phyloP scores from a whole-genome alignment of 495 filamentous ascomycete genomes.

The Elaphomyces granulatus region DNA sequence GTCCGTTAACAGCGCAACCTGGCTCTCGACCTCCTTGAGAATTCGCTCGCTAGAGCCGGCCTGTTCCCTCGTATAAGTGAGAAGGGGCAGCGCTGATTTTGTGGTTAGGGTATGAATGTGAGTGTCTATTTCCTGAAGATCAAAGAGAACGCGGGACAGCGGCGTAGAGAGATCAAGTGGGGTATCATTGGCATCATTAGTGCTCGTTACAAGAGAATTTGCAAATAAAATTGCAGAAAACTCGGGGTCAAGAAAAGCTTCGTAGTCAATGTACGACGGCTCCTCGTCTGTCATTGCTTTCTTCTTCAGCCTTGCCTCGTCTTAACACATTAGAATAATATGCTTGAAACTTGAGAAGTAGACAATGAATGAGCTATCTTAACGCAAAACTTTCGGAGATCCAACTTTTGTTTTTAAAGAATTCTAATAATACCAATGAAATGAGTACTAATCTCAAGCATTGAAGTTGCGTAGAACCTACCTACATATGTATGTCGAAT shows the following conservation, averaged over 20 bases:
- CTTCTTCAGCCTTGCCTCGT: too few relatives aligned
- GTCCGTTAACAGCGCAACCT: constrained; percentile 64
- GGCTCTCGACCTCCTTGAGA: constrained; percentile 54
- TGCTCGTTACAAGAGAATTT: constrained; percentile 72
- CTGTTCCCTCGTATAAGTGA: constrained; percentile 61
- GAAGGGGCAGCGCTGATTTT: constrained; percentile 66
- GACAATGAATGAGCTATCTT: too few relatives aligned
- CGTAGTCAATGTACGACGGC: constrained; percentile 92
- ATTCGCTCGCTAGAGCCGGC: constrained; percentile 53
- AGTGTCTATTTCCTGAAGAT: constrained; percentile 92
- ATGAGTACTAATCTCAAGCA: too few relatives aligned
- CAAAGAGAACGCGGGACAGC: constrained; percentile 85
- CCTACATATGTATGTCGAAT: too few relatives aligned
- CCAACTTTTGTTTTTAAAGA: too few relatives aligned
- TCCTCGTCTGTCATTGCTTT: constrained; percentile 29
- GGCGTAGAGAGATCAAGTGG: constrained; percentile 88
- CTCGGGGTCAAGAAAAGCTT: constrained; percentile 69
- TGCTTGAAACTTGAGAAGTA: too few relatives aligned
- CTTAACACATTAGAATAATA: too few relatives aligned
- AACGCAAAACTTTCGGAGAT: too few relatives aligned
- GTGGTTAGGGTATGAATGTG: constrained; percentile 86
- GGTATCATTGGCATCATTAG: constrained; percentile 83
- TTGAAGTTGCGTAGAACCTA: too few relatives aligned
- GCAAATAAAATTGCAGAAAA: constrained; percentile 75
- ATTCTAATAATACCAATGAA: too few relatives aligned